Evolutionary conservation across 768 basidiomycete genomes (phyloP), one percentile per base, ranked within the genome.

Genomic region (Trametes meyenii): DNA sequence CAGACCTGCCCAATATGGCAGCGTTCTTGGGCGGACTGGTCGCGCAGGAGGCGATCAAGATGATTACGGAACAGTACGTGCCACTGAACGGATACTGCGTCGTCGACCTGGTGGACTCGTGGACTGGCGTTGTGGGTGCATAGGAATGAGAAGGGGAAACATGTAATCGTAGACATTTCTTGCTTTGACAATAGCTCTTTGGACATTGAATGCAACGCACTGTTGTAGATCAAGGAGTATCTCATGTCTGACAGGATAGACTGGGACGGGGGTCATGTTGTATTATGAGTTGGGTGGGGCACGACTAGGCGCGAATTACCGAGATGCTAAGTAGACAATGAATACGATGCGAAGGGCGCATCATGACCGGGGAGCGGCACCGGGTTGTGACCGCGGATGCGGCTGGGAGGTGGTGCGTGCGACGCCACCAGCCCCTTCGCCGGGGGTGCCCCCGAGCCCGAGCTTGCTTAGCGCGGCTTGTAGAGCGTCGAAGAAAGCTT

Each of bases 41-140:
- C 19, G 94, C 96, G 24, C 97, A 99, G 68, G 97, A 99, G 72
- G 87, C 88, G 6, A 98, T 98, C 81, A 98, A 99, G 82, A 82
- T 98, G 76, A 89, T 96, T 69, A 99, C 96, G 59, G 87, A 86
- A 69, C 97, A 99, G 74, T 99, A 99, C 71, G 83, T 96, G 14
- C 96, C 97, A 8, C 83, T 96, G 64, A 85, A 89, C 62, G 92
- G 93, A 14, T 89, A 88, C 65, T 92, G 90, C 67, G 81, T 93
- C 23, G 78, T 96, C 50, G 95, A 98, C 75, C 81, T 97, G 63
- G 81, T 93, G 29, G 89, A 89, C 53, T 86, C 85, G 19, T 88
- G 85, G 86, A 91, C 90, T 5, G 89, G 88, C 13, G 66, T 77
- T 26, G 74, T 88, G 29, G 73, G 74, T 11, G 44, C 44, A 45